Conservation (phyloP, 495 filamentous ascomycete genomes). For the Penicillium paxilli region DNA sequence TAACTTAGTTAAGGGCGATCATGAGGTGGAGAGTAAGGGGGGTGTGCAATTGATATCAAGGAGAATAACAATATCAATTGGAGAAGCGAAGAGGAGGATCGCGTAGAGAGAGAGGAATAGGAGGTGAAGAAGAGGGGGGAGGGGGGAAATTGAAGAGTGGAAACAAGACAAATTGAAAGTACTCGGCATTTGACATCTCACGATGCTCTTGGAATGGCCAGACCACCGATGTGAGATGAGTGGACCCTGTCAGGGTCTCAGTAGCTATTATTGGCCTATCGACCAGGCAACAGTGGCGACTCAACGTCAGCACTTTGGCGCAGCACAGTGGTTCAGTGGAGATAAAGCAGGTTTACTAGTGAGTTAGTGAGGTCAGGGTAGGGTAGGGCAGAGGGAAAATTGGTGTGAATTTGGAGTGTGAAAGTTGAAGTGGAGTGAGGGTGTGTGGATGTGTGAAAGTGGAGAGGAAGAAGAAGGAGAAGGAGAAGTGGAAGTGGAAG, state of each 20-base stretch:
- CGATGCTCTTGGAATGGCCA: no score
- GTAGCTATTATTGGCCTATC: constrained; percentile 17
- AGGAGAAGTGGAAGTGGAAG: no score
- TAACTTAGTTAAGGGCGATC: neutral
- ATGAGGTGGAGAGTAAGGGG: neutral
- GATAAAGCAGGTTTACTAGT: no score
- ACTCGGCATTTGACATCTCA: neutral
- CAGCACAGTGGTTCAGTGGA: neutral
- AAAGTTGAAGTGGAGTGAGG: no score
- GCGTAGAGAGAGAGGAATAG: neutral
- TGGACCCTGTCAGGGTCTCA: neutral
- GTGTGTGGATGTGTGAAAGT: no score
- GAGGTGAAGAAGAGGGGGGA: constrained; percentile 1
- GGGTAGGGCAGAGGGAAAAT: no score
- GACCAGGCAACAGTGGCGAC: neutral
- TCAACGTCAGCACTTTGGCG: constrained; percentile 14
- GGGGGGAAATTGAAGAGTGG: constrained; percentile 2
- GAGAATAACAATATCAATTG: no score
- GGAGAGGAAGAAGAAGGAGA: no score
- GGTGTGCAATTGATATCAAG: neutral
- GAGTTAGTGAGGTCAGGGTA: no score
- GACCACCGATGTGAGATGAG: constrained; percentile 2
- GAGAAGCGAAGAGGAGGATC: no score
- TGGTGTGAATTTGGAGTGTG: no score
- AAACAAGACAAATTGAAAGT: constrained; percentile 1